Evolutionary conservation across 2,329 filamentous ascomycete species (phyloP).

Genomic region (Proliferodiscus dingleyae): DNA sequence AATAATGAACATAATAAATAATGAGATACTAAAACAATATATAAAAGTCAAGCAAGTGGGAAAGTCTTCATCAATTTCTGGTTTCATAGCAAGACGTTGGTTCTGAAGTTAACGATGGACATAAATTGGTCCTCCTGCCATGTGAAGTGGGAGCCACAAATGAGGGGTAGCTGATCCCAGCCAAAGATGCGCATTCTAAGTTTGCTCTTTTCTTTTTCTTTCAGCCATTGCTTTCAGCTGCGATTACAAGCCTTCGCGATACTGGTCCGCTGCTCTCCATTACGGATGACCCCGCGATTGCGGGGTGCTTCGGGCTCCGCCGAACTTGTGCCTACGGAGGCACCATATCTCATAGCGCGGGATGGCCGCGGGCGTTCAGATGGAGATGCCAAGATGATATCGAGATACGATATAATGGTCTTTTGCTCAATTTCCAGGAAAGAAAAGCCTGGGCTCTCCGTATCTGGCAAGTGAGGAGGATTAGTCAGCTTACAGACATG

Average conservation of each 20-base stretch:
- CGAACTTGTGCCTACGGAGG: neutral
- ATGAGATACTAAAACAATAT: neutral
- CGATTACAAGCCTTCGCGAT: neutral
- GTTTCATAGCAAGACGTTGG: neutral
- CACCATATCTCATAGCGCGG: too few species aligned
- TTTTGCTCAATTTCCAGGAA: neutral
- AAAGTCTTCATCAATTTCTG: neutral
- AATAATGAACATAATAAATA: neutral
- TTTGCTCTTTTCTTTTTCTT: neutral
- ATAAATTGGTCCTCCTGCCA: too few species aligned
- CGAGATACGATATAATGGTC: too few species aligned
- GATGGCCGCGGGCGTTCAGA: too few species aligned
- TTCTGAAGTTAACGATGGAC: neutral
- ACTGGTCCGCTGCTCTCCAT: neutral
- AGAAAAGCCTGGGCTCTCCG: neutral
- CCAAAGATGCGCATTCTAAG: neutral
- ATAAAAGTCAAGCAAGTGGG: too few species aligned
- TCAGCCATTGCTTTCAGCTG: too few species aligned
- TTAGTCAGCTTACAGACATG: neutral
- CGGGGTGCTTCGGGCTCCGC: neutral
- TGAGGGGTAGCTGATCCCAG: neutral
- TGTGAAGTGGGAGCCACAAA: too few species aligned
- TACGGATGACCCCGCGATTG: neutral
- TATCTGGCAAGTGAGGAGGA: neutral
- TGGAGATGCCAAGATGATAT: too few species aligned